Conservation (phyloP, 345 rosid species). For the Combretum micranthum region DNA sequence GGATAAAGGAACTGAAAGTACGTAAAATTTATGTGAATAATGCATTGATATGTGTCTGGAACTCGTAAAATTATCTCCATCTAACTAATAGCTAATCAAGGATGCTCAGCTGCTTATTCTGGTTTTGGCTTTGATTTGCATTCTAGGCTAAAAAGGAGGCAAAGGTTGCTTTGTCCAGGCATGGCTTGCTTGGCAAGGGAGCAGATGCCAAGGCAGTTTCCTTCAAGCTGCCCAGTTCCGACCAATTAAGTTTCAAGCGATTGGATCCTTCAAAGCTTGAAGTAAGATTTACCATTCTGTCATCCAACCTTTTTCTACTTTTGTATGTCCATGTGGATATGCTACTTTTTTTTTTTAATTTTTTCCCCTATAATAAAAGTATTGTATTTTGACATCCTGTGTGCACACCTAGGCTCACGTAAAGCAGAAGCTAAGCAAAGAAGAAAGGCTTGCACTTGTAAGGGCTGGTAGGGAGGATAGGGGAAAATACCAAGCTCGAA, state of each 20-base stretch:
- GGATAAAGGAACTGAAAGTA: constrained; percentile 82
- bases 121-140: constrained; percentile 1
- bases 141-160: constrained; percentile 72
- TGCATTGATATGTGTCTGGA: too few relatives aligned
- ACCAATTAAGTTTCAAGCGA: constrained; percentile 68
- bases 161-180: constrained; percentile 51
- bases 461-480: constrained; percentile 88
- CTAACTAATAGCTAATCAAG: too few relatives aligned
- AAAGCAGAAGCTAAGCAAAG: constrained; percentile 64
- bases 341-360: neutral
- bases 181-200: constrained; percentile 39
- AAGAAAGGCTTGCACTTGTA: constrained; percentile 68
- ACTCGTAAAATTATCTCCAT: too few relatives aligned
- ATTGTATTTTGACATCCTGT: neutral
- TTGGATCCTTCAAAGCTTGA: constrained; percentile 85
- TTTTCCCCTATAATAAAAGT: neutral
- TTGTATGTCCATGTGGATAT: too few relatives aligned
- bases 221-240: constrained; percentile 63
- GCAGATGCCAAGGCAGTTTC: constrained; percentile 10
- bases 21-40: neutral
- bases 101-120: too few relatives aligned
- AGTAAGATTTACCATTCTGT: constrained; percentile 33
- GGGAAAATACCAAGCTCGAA: constrained; percentile 56
- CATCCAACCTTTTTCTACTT: too few relatives aligned
- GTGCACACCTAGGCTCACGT: constrained; percentile 63